A percentile compares a stretch with the other conserved stretches of the same genome.
Conservation (phyloP, 73 alveolate species). For the Paramecium octaurelia region DNA sequence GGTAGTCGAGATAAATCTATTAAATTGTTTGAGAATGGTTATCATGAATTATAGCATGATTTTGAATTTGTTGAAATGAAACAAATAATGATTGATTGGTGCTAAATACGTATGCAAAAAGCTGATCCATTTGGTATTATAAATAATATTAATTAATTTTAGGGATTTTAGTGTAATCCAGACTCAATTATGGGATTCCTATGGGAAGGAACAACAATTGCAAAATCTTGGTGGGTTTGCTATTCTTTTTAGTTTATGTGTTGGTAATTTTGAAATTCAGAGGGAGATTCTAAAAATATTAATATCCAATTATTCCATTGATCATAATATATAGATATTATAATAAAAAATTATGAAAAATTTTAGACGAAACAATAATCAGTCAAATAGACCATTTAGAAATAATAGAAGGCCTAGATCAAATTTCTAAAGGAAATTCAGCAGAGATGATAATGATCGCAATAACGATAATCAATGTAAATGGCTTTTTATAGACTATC, state of each 20-base stretch:
- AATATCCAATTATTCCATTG: constrained; percentile 20
- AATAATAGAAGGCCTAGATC: not conserved
- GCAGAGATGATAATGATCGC: not conserved
- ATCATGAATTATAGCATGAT: constrained; percentile 59
- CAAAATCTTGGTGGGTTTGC: not conserved
- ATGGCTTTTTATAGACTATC: not conserved
- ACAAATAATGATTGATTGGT: constrained; percentile 46
- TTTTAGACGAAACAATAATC: not conserved
- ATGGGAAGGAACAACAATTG: not conserved
- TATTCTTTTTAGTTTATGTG: not conserved
- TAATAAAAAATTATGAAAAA: constrained; percentile 12
- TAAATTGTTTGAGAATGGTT: constrained; percentile 56
- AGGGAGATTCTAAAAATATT: not conserved
- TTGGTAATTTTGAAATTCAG: not conserved
- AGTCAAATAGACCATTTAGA: not conserved
- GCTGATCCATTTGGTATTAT: not conserved
- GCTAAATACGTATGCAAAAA: not conserved
- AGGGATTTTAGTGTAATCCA: not conserved
- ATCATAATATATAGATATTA: constrained; percentile 29
- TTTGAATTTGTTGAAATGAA: constrained; percentile 43
- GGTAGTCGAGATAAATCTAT: constrained; percentile 37
- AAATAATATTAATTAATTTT: not conserved
- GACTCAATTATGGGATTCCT: constrained; percentile 4
- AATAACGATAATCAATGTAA: not conserved
- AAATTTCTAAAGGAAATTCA: not conserved